Conservation (phyloP, 768 basidiomycete genomes). For the Serendipita vermifera region DNA sequence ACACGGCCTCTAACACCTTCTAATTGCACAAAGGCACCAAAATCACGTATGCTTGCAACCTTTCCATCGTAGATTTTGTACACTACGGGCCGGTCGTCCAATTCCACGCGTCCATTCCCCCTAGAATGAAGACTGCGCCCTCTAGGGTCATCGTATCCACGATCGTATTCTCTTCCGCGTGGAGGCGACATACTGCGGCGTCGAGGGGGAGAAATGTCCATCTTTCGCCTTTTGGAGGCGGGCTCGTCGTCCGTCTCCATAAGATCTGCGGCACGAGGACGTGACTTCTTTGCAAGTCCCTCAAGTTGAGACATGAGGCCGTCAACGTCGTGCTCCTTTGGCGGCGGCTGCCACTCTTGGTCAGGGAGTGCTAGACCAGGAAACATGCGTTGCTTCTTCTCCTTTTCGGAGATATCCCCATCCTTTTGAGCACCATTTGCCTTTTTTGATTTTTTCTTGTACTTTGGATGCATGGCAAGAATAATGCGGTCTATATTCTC, state of each 20-base stretch:
- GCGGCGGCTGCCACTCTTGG: slow-evolving; percentile 45
- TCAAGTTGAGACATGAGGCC: slow-evolving; percentile 65
- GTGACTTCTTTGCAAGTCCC: slow-evolving; percentile 49
- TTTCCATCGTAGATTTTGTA: slow-evolving; percentile 93
- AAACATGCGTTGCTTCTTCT: slow-evolving; percentile 74
- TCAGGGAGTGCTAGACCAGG: slow-evolving; percentile 81
- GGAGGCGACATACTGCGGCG: slow-evolving; percentile 46
- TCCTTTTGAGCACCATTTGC: slow-evolving; percentile 18
- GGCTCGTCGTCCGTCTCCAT: slow-evolving; percentile 25
- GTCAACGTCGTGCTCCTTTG: slow-evolving; percentile 34
- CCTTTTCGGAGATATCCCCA: slow-evolving; percentile 40
- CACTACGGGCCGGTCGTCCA: slow-evolving; percentile 75
- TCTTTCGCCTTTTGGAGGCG: slow-evolving; percentile 49
- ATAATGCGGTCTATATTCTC: slow-evolving; percentile 92
- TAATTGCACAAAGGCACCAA: slow-evolving; percentile 85
- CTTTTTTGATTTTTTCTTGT: slow-evolving; percentile 59
- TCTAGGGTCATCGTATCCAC: slow-evolving; percentile 28
- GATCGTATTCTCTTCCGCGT: slow-evolving; percentile 35
- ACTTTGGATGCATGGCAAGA: slow-evolving; percentile 87
- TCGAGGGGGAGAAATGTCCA: slow-evolving; percentile 33
- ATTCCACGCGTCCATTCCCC: slow-evolving; percentile 15
- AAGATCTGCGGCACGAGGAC: slow-evolving; percentile 27
- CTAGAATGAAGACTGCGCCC: slow-evolving; percentile 22
- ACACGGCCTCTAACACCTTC: slow-evolving; percentile 76
- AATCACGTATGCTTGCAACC: slow-evolving; percentile 79